phyloP scores from a whole-genome alignment of 1,284 basidiomycete species.

The Papiliotrema flavescens region DNA sequence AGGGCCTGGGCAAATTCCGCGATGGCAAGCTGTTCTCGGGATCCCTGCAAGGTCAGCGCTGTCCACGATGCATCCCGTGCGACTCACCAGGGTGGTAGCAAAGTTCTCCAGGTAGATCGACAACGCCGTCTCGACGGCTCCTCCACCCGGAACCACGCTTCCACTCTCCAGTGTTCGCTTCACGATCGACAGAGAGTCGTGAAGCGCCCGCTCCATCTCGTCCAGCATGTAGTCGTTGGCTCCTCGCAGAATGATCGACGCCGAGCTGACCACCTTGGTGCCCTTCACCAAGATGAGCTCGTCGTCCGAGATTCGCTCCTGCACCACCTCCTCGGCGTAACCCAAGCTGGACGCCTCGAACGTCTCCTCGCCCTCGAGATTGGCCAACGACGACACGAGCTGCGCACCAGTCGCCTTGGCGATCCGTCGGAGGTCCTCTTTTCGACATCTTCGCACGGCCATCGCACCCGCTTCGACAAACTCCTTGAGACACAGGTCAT shows the following conservation, averaged over 20 bases:
- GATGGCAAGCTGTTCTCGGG: constrained; percentile 96
- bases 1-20: constrained; percentile 95
- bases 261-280: constrained; percentile 90
- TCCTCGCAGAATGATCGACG: constrained; percentile 89
- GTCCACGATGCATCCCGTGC: neutral
- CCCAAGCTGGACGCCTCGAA: constrained; percentile 91
- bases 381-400: constrained; percentile 87
- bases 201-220: constrained; percentile 97
- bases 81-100: constrained; percentile 84
- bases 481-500: constrained; percentile 96
- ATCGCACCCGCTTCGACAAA: constrained; percentile 99
- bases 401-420: constrained; percentile 96
- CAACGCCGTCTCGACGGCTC: constrained; percentile 93
- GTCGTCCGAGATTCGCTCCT: constrained; percentile 97
- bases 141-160: constrained; percentile 92
- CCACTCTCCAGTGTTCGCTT: constrained; percentile 98
- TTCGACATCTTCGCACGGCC: constrained; percentile 95
- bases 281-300: constrained; percentile 97
- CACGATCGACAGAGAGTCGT: constrained; percentile 92
- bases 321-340: constrained; percentile 88
- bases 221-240: constrained; percentile 99
- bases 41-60: constrained; percentile 61
- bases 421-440: constrained; percentile 95
- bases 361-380: constrained; percentile 96
- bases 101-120: constrained; percentile 99